Evolutionary conservation across 768 basidiomycete species (phyloP), one percentile per base, ranked within the genome.

Genomic region (Chalciporus pseudorubinellus): DNA sequence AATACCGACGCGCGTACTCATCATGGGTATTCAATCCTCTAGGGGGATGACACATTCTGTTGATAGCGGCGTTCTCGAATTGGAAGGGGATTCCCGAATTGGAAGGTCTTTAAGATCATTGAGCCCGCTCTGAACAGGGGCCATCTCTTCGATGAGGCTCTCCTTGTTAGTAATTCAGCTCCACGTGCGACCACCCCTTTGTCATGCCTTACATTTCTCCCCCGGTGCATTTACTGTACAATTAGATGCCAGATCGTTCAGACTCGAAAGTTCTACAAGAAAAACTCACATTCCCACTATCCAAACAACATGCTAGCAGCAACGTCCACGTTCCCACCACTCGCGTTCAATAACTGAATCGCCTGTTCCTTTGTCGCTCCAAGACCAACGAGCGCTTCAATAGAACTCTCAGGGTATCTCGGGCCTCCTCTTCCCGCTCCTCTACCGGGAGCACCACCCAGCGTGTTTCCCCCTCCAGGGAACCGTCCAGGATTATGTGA

Each of bases 291-390:
- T n/a, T n/a, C n/a, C n/a, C n/a, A n/a, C n/a, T n/a, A 62, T 61
- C 66, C 85, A 65, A 98, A 98, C 48, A 97, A 65, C 64, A 95
- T 71, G 29, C 91, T 92, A 10, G 90, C 94, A 10, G 95, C 95
- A 20, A 89, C 75, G 55, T 97, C 92, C 19, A 92, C 74, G 65
- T 95, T 92, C 2, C 95, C 95, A 3, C 83, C 85, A 0, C 92
- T 80, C 4, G 90, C 88, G 13, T 87, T 80, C 53, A 98, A 72
- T 40, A 84, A 76, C 40, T 79, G 78, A 16, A 94, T 81, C 2
- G 95, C 95, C 21, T 84, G 71, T 49, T 93, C 87, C 57, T 90
- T 75, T 26, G 82, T 72, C 10, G 79, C 89, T 3, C 95, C 95
- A 1, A 98, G 75, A 42, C 78, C 81, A 74, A 93, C 80, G 18